Base-by-base conservation (phyloP, 2,329 filamentous ascomycete genomes). In the Cytospora chrysosperma region DNA sequence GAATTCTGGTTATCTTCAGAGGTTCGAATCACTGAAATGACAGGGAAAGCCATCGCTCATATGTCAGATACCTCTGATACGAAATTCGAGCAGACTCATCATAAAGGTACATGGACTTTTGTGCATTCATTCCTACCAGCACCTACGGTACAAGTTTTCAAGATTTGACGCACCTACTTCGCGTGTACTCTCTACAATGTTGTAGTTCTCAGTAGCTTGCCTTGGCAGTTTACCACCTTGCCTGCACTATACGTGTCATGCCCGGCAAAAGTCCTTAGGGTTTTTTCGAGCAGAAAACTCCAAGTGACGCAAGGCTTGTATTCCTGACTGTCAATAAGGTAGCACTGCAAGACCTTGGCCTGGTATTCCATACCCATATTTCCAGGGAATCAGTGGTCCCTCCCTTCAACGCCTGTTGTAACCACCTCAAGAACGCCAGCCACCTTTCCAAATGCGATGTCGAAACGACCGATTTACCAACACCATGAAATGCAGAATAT, bases 401-500 rank as follows among this genome's bases (percentile, higher is more conserved):
- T 19, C 37, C 43, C n/a, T 24, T 24, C 9, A 40, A 34, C 21
- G 30, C 13, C 32, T 17, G 12, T 26, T 15, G 32, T 21, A 24
- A 21, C 21, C 28, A 34, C n/a, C 53, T 56, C 32, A 47, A 59
- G 32, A 49, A 63, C 61, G 49, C 61, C 61, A n/a, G 27, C 55
- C 55, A 52, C 55, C 55, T 27, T 56, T 43, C 49, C 51, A 21
- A 54, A 63, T 63, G 61, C 61, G 57, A 59, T 26, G 43, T 56
- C 61, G 37, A 37, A 28, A 40, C 52, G 54, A 63, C 30, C 50
- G 61, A 58, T 55, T 34, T 19, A 43, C 43, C 55, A 32, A 59
- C 55, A 47, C 61, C 54, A 54, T 52, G 26, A 53, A 59, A 63
- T 62, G 59, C 59, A 30, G 53, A 55, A 34, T 55, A 53, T 40